phyloP scores from a whole-genome alignment of 768 basidiomycete species.

The Flagelloscypha sp. region DNA sequence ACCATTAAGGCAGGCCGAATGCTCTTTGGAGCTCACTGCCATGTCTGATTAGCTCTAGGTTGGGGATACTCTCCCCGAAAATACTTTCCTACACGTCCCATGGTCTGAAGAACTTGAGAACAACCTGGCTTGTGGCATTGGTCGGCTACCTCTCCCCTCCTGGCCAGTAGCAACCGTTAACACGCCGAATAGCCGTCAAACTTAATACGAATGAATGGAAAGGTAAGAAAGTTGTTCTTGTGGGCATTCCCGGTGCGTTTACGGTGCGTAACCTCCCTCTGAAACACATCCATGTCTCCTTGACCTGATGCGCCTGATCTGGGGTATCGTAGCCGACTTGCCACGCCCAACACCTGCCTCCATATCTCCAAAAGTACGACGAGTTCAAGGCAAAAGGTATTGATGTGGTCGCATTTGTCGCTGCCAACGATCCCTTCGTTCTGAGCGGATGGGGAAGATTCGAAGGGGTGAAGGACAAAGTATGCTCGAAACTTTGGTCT shows the following conservation, averaged over 20 bases:
- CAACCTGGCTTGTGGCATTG: conserved; percentile 50
- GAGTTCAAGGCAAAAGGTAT: conserved; percentile 74
- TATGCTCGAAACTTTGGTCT: conserved; percentile 17
- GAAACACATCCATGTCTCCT: background rate
- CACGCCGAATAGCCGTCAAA: conserved; percentile 33
- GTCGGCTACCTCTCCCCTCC: conserved; percentile 34
- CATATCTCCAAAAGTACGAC: conserved; percentile 57
- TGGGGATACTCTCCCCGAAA: conserved; percentile 43
- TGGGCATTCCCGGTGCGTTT: conserved; percentile 77
- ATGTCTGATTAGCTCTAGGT: no score
- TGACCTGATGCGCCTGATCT: background rate
- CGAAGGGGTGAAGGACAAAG: conserved; percentile 62
- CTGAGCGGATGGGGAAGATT: conserved; percentile 55
- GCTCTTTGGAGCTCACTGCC: no score
- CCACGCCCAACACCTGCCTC: conserved; percentile 48
- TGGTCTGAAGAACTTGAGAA: conserved; percentile 57
- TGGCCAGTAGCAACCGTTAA: conserved; percentile 1
- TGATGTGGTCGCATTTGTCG: conserved; percentile 59
- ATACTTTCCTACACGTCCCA: conserved; percentile 44
- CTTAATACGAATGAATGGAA: conserved; percentile 61
- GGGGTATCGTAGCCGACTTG: conserved; percentile 41
- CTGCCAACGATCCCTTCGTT: conserved; percentile 78
- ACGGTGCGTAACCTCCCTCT: conserved; percentile 47
- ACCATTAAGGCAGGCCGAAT: no score
- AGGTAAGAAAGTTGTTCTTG: conserved; percentile 73